A percentile compares a stretch with the other conserved stretches of the same genome.
Evolutionary conservation across 352 stramenopile genomes (phyloP).

Genomic region (Thalassiosira hispida): DNA sequence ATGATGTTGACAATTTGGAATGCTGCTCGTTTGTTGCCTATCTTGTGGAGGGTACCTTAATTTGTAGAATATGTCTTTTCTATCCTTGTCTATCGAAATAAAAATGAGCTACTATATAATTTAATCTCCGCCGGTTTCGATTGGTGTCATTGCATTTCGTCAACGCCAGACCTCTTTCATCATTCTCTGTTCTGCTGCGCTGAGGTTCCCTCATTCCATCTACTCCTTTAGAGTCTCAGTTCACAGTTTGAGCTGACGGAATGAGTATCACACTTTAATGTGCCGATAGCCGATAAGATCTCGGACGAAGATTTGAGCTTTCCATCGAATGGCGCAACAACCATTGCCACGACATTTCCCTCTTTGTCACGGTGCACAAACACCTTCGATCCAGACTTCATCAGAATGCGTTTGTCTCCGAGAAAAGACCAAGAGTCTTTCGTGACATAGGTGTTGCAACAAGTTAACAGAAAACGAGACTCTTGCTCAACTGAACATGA

Average conservation of each 20-base stretch:
- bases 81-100: no score
- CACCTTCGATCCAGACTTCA: constrained; percentile 34
- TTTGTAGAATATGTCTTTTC: no score
- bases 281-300: constrained; percentile 13
- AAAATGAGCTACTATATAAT: no score
- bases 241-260: constrained; percentile 28
- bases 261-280: constrained; percentile 15
- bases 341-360: constrained; percentile 20
- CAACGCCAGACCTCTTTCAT: no score
- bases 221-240: constrained; percentile 2
- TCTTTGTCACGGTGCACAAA: constrained; percentile 32
- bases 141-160: no score
- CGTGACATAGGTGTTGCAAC: constrained; percentile 1
- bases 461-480: constrained; percentile 22
- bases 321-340: constrained; percentile 11
- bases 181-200: not conserved
- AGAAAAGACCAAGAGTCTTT: constrained; percentile 3
- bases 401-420: constrained; percentile 11
- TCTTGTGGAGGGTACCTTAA: no score
- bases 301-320: constrained; percentile 5
- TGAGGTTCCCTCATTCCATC: not conserved
- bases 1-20: no score
- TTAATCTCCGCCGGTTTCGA: no score
- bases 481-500: constrained; percentile 19
- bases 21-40: no score